A percentile compares a stretch with the other conserved stretches of the same genome.
phyloP scores from a whole-genome alignment of 768 basidiomycete species.

The Trametes cubensis region DNA sequence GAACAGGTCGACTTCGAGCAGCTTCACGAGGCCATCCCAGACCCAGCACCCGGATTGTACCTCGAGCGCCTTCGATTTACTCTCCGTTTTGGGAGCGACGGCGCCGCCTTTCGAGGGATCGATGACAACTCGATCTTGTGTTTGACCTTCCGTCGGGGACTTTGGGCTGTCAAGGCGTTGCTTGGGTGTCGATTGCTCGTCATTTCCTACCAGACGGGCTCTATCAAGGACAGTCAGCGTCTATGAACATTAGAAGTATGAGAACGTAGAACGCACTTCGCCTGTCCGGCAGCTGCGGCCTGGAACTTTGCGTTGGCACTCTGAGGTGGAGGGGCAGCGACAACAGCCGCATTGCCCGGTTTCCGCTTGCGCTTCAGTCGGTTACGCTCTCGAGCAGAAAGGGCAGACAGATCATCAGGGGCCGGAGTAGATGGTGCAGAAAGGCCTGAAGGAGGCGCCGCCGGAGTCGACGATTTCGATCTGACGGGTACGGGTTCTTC shows the following conservation, averaged over 20 bases:
- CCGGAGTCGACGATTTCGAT: conserved; percentile 49
- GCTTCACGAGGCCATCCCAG: conserved; percentile 81
- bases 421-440: conserved; percentile 36
- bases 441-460: conserved; percentile 31
- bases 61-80: conserved; percentile 76
- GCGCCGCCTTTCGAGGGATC: conserved; percentile 87
- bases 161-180: conserved; percentile 63
- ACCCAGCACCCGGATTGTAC: conserved; percentile 78
- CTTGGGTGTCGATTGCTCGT: conserved; percentile 49
- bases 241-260: neutral
- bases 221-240: conserved; percentile 40
- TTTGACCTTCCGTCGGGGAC: conserved; percentile 40
- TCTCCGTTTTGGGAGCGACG: conserved; percentile 74
- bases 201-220: conserved; percentile 71
- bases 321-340: conserved; percentile 67
- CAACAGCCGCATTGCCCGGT: conserved; percentile 80
- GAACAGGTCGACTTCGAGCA: conserved; percentile 82
- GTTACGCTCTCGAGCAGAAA: conserved; percentile 93
- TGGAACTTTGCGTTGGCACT: conserved; percentile 62
- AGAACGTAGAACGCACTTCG: conserved; percentile 49
- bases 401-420: conserved; percentile 56
- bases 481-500: conserved; percentile 42
- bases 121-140: conserved; percentile 67
- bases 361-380: conserved; percentile 95
- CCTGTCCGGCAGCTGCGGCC: conserved; percentile 55